Conservation (phyloP, 768 basidiomycete species). For the Coprinopsis sp. region DNA sequence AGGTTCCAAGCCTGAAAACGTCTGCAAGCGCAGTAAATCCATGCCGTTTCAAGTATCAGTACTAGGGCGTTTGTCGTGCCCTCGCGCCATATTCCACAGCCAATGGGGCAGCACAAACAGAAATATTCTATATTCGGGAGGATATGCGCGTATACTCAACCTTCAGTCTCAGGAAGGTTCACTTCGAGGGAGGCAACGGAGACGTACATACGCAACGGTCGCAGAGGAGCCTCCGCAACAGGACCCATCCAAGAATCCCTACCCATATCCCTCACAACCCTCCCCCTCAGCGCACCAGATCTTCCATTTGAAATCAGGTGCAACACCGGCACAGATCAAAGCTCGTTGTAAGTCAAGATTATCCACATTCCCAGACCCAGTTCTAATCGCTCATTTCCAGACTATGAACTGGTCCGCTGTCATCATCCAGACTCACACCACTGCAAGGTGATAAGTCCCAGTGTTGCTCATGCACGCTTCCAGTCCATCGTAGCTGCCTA, state of each 20-base stretch:
- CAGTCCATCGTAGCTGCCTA: constrained; percentile 64
- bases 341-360: constrained; percentile 48
- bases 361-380: neutral
- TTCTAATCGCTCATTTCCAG: constrained; percentile 28
- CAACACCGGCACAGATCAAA: constrained; percentile 61
- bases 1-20: no score
- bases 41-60: neutral
- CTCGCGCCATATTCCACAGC: neutral
- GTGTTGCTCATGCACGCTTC: constrained; percentile 54
- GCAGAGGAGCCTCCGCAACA: neutral
- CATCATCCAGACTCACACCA: constrained; percentile 67
- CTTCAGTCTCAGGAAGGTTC: neutral
- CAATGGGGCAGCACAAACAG: neutral
- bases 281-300: constrained; percentile 68
- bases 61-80: neutral
- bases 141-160: neutral
- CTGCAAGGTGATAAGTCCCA: constrained; percentile 35
- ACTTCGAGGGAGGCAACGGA: neutral
- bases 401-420: constrained; percentile 67
- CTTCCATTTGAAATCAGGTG: constrained; percentile 56
- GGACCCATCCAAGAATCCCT: constrained; percentile 12
- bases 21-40: no score
- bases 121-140: neutral
- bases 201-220: constrained; percentile 3
- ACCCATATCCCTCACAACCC: constrained; percentile 48